These are phyloP conservation scores for Colletotrichum cereale DNA, from an alignment of 2,329 filamentous ascomycete genomes.

Conservation along the genomic window DNA sequence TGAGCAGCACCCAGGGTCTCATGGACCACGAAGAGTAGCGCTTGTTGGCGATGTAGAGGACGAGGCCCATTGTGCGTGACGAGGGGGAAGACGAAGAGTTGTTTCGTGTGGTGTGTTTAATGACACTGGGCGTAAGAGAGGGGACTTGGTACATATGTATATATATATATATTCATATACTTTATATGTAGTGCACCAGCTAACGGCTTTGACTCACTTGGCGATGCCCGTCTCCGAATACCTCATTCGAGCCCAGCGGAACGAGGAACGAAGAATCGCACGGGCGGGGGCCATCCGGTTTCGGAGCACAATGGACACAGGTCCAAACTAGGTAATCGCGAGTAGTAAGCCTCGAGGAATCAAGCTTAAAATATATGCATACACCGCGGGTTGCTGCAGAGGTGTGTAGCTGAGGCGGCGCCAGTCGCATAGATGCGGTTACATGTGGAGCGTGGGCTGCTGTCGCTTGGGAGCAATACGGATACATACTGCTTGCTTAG, in stretches of 20 bases:
- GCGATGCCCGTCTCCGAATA: background rate
- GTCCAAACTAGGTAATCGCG: background rate
- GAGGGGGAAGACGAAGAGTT: background rate
- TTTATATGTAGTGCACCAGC: background rate
- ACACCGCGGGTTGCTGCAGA: background rate
- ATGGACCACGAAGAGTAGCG: conserved; percentile 62
- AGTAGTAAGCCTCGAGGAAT: background rate
- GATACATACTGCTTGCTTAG: no score
- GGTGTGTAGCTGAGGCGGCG: background rate
- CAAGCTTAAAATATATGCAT: background rate
- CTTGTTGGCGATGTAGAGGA: conserved; percentile 58
- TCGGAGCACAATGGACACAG: background rate
- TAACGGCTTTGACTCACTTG: conserved; percentile 27
- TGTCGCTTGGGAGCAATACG: background rate
- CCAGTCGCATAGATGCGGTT: background rate
- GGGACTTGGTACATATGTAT: background rate
- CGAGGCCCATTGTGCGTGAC: conserved; percentile 49
- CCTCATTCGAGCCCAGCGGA: background rate
- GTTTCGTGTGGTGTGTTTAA: background rate
- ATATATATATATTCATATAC: no score
- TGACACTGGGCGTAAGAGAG: background rate
- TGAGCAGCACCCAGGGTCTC: conserved; percentile 60
- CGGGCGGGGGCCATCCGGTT: background rate
- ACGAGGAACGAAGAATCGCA: background rate
- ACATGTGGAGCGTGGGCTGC: background rate